Evolutionary conservation across 1,139 yeast species (phyloP), one percentile per base, ranked within the genome.

Genomic region (Yamadazyma siamensis): DNA sequence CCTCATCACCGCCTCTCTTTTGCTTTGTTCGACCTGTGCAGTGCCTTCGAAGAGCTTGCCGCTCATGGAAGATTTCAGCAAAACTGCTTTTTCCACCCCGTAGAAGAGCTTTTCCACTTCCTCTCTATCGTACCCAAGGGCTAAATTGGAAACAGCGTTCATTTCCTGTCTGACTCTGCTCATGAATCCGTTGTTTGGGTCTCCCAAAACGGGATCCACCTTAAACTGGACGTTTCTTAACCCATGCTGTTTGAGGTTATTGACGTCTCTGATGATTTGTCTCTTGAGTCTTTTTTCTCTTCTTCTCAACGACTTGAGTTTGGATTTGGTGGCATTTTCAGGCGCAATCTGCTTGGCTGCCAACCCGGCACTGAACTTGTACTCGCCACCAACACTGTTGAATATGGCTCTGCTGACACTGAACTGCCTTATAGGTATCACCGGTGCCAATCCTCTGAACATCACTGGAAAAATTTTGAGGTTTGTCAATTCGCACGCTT

Each of bases 191-290:
- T 80, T 79, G 31, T 71, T 61, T 4, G 75, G 57, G 32, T 71
- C 72, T 7, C 96, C 96, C 36, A 87, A 68, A 2, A 88, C 95
- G 1, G 96, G 96, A 56, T 88, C 75, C 15, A 67, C 73, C 29
- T 52, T 41, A 43, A 60, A 67, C 32, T 54, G 50, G 12, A 57
- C 54, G 36, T 60, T 59, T 37, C 55, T 48, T 21, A 51, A 39
- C 13, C 54, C 49, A 34, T 63, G 62, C 47, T 68, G 65, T 45
- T 67, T 68, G 40, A 64, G 59, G 46, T 63, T 66, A 45, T 68
- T 68, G 34, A 68, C 69, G 39, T 68, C 75, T 40, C 72, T 56
- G 34, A 61, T 50, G 37, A 68, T 65, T 42, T 63, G 71, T 33
- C 63, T 59, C 52, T 64, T 67, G 43, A 66, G 51, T 45, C 70